Evolutionary conservation across 116 monocot genomes (phyloP), one percentile per base, ranked within the genome.

Genomic region (Dioscorea cayenensis): DNA sequence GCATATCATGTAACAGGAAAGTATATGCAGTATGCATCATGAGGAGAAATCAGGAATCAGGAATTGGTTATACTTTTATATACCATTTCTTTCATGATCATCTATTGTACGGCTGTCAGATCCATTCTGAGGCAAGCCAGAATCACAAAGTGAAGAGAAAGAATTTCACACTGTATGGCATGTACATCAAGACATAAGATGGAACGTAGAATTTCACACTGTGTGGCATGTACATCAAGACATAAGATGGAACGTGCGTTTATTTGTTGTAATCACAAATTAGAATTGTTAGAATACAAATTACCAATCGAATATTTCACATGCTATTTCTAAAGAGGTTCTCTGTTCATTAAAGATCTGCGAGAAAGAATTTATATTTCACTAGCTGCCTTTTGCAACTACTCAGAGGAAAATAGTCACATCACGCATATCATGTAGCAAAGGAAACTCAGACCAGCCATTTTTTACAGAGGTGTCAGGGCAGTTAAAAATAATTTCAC

Each of bases 31-130:
- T 32, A 3, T 32, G 32, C 2, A 32, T 25, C 32, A 3, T 2
- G 32, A 32, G 32, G n/a, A n/a, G n/a, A n/a, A n/a, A n/a, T n/a
- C n/a, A n/a, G n/a, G 3, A 32, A 2, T 32, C 32, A 32, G 4
- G 4, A 32, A 4, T 32, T 32, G 32, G 32, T 32, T 32, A 32
- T 32, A 32, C 32, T 88, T 78, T 87, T 87, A 66, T 90, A 90
- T 7, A 90, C 94, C 76, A 72, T 66, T 14, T 80, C 85, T 94
- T 90, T 49, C 32, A 32, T 32, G 32, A 94, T 65, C 51, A 87
- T 85, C 64, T 87, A 87, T 69, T 94, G 90, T 28, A 90, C 83
- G 29, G 94, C 94, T 49, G 85, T 90, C 67, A 94, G 83, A 71
- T 94, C 94, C 72, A 74, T 65, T 69, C 87, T 83, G 28, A 66